A percentile compares a stretch with the other conserved stretches of the same genome.
phyloP scores from a whole-genome alignment of 805 yeast species.

The Torulaspora microellipsoides region DNA sequence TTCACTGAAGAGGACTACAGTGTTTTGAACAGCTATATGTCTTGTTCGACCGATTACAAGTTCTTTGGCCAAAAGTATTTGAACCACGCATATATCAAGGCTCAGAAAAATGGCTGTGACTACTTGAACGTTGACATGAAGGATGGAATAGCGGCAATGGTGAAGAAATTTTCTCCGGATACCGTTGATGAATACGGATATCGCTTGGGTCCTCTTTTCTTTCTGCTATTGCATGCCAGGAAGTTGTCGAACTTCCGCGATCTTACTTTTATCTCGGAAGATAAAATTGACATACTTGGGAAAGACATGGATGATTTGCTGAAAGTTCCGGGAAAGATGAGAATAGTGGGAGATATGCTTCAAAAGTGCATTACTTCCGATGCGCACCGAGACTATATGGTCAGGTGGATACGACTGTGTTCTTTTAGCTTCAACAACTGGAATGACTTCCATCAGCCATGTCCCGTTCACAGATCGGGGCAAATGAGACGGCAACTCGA shows the following conservation, averaged over 20 bases:
- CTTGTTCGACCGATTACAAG: not conserved
- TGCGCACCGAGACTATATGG: not conserved
- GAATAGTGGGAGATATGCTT: not conserved
- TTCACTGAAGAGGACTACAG: not conserved
- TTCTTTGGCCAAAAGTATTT: not conserved
- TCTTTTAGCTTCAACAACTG: not conserved
- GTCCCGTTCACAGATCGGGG: not conserved
- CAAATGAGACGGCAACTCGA: not conserved
- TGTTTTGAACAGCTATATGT: not conserved
- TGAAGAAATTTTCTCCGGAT: not conserved
- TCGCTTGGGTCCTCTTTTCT: not conserved
- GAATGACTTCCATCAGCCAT: not conserved
- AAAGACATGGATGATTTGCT: not conserved
- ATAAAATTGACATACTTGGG: not conserved
- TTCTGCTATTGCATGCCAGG: not conserved
- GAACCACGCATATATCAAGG: not conserved
- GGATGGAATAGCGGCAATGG: not conserved
- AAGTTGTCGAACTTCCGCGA: not conserved
- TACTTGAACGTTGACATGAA: not conserved
- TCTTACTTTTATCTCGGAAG: not conserved
- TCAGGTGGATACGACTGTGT: not conserved
- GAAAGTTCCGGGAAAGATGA: not conserved
- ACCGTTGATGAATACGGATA: not conserved
- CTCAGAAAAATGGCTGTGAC: not conserved
- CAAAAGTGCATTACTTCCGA: not conserved